phyloP scores from a whole-genome alignment of 2,329 filamentous ascomycete species.

The Pyricularia grisea region DNA sequence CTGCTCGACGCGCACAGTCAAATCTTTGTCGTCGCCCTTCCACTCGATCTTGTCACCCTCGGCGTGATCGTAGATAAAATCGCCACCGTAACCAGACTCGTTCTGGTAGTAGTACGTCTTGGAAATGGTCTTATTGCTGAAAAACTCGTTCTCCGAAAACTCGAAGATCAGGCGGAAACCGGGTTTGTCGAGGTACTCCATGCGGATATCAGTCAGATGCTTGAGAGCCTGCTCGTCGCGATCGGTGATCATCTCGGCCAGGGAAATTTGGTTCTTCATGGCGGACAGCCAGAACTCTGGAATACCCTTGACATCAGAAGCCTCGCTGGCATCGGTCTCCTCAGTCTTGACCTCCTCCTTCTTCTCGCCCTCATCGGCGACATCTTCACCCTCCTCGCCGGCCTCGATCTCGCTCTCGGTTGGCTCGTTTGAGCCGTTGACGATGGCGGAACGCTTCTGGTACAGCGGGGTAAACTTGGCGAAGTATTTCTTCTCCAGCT shows the following conservation, averaged over 20 bases:
- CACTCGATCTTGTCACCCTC: slow-evolving; percentile 98
- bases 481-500: slow-evolving; percentile 99
- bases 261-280: slow-evolving; percentile 98
- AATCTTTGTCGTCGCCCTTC: slow-evolving; percentile 82
- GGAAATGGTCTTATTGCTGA: slow-evolving; percentile 92
- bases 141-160: slow-evolving; percentile 90
- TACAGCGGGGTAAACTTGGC: slow-evolving; percentile 97
- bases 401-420: slow-evolving; percentile 79
- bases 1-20: slow-evolving; percentile 91
- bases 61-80: slow-evolving; percentile 99
- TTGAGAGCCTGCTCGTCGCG: slow-evolving; percentile 92
- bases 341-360: slow-evolving; percentile 44
- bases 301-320: slow-evolving; percentile 62
- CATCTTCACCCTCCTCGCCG: slow-evolving; percentile 71
- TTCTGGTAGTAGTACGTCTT: slow-evolving; percentile 99
- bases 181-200: slow-evolving; percentile 98
- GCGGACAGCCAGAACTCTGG: slow-evolving; percentile 99
- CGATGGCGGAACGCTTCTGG: slow-evolving; percentile 84
- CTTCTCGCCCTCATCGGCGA: slow-evolving; percentile 50
- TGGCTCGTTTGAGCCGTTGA: slow-evolving; percentile 82
- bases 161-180: slow-evolving; percentile 98
- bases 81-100: slow-evolving; percentile 95
- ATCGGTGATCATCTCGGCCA: slow-evolving; percentile 98
- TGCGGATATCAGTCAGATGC: slow-evolving; percentile 82
- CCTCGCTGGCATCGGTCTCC: slow-evolving; percentile 35